Conservation (phyloP, 2,329 filamentous ascomycete species). For the Monosporascus cannonballus region DNA sequence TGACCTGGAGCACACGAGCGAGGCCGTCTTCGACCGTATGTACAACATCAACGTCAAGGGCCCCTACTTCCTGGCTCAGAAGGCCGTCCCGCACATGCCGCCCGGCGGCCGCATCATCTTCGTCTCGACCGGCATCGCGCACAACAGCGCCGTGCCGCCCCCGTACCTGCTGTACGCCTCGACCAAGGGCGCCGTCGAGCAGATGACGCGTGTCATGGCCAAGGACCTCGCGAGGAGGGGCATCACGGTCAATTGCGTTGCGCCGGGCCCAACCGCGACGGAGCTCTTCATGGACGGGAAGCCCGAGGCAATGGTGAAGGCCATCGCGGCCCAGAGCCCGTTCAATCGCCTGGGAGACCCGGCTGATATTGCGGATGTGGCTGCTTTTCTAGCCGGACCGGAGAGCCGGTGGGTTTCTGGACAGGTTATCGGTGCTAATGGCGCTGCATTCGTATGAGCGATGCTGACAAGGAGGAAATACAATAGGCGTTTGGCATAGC, state of each 20-base stretch:
- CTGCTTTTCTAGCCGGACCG: conserved; percentile 33
- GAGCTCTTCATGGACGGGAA: conserved; percentile 49
- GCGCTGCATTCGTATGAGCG: not conserved
- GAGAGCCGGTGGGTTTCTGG: not conserved
- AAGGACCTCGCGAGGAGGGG: conserved; percentile 48
- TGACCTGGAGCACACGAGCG: conserved; percentile 42
- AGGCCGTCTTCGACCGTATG: conserved; percentile 42
- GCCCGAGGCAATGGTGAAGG: conserved; percentile 37
- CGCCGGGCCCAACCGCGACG: conserved; percentile 48
- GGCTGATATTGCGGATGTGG: conserved; percentile 43
- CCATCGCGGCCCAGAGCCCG: conserved; percentile 34
- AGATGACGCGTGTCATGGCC: conserved; percentile 47
- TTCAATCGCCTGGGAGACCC: conserved; percentile 40
- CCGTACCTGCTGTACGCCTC: conserved; percentile 46
- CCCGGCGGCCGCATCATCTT: conserved; percentile 45
- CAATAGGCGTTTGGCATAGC: too few species aligned
- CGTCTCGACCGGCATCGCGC: conserved; percentile 37
- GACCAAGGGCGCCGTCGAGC: conserved; percentile 55
- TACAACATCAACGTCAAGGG: conserved; percentile 53
- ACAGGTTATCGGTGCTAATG: not conserved
- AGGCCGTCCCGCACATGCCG: conserved; percentile 44
- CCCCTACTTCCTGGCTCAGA: conserved; percentile 46
- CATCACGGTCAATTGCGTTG: conserved; percentile 45
- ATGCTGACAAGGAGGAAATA: not conserved
- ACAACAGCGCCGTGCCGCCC: conserved; percentile 28